phyloP scores from a whole-genome alignment of 352 stramenopile genomes.

The Phytophthora nicotianae region DNA sequence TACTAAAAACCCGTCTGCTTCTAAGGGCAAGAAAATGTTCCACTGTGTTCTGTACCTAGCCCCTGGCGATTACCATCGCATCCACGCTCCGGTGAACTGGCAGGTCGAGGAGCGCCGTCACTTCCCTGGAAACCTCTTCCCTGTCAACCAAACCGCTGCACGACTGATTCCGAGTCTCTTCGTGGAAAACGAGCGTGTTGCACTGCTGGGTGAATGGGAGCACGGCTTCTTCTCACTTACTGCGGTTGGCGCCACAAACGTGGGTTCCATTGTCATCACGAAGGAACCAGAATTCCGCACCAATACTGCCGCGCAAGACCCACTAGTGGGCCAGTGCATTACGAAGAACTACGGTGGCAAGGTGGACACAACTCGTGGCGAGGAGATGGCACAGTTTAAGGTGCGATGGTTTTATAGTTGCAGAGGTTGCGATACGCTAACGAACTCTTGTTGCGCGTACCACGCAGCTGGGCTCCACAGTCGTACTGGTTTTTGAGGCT shows the following conservation, averaged over 20 bases:
- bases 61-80: slow-evolving; percentile 88
- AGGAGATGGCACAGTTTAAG: slow-evolving; percentile 86
- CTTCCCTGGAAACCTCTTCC: slow-evolving; percentile 85
- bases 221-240: slow-evolving; percentile 86
- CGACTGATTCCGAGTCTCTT: slow-evolving; percentile 80
- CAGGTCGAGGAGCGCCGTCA: slow-evolving; percentile 72
- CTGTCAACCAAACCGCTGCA: slow-evolving; percentile 71
- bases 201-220: slow-evolving; percentile 72
- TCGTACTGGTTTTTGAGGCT: slow-evolving; percentile 87
- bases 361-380: slow-evolving; percentile 48
- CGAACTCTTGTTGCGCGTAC: background rate
- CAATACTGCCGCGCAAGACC: slow-evolving; percentile 66
- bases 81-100: slow-evolving; percentile 86
- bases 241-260: slow-evolving; percentile 86
- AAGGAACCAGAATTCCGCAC: slow-evolving; percentile 72
- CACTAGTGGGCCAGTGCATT: slow-evolving; percentile 57
- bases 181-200: slow-evolving; percentile 85
- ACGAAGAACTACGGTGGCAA: slow-evolving; percentile 52
- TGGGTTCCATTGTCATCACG: slow-evolving; percentile 81
- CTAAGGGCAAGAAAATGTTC: slow-evolving; percentile 63
- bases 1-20: slow-evolving; percentile 20
- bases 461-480: slow-evolving; percentile 74
- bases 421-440: slow-evolving; percentile 3
- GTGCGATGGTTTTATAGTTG: slow-evolving; percentile 20
- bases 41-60: slow-evolving; percentile 87